These are phyloP conservation scores for Lepiota brunneoincarnata DNA, from an alignment of 768 basidiomycete species.

Conservation along the genomic window DNA sequence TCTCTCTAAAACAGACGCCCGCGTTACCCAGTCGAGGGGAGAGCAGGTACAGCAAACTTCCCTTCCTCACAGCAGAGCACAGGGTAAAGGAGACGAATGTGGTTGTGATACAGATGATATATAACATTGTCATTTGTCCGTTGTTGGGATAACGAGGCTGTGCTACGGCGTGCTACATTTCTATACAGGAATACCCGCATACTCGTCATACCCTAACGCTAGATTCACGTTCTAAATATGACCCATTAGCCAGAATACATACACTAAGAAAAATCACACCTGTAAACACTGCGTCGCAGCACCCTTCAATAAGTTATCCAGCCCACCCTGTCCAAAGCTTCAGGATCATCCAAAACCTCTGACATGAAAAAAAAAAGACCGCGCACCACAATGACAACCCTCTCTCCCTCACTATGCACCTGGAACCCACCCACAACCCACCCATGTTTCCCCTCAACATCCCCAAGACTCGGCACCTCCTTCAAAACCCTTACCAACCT, in stretches of 20 bases:
- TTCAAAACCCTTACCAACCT: constrained; percentile 65
- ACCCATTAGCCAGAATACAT: neutral
- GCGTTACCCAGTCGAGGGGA: neutral
- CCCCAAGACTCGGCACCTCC: constrained; percentile 68
- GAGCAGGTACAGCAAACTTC: no score
- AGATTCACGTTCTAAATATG: constrained; percentile 78
- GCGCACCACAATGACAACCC: constrained; percentile 86
- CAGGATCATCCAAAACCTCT: no score
- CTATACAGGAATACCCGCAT: constrained; percentile 65
- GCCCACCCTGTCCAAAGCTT: constrained; percentile 49
- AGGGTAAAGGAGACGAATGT: no score
- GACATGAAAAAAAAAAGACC: no score
- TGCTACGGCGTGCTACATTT: neutral
- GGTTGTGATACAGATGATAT: no score
- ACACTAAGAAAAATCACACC: constrained; percentile 41
- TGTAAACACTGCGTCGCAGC: constrained; percentile 99
- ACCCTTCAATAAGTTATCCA: constrained; percentile 97
- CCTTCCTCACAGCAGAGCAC: no score
- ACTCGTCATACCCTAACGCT: constrained; percentile 84
- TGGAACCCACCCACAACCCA: constrained; percentile 94
- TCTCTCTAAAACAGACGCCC: neutral
- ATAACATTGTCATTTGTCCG: no score
- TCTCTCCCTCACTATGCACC: constrained; percentile 82
- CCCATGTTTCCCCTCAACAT: constrained; percentile 82
- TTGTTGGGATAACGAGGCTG: neutral